Base-by-base conservation (phyloP, 2,329 filamentous ascomycete genomes). In the Pyricularia pennisetigena region DNA sequence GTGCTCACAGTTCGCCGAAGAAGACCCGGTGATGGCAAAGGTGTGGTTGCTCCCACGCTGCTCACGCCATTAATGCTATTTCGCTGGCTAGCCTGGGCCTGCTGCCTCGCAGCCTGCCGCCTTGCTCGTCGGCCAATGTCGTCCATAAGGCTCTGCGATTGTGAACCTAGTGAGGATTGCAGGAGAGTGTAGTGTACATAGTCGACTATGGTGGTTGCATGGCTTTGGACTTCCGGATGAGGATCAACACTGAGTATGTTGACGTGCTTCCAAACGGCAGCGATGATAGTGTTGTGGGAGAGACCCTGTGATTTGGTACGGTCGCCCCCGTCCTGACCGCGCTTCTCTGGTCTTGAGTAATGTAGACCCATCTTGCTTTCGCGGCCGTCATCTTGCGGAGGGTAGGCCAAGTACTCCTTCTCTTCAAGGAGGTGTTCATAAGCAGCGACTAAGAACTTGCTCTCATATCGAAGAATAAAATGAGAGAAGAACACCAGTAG, bases 261-360 rank as follows among this genome's bases (percentile, higher is more conserved):
- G 62, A 96, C 85, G 74, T 97, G 92, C 76, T 97, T 95, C 95
- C 95, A 99, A 70, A 96, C 90, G 0, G 94, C 91, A 32, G 94
- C 90, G 76, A 96, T 97, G 23, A 97, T 91, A 0, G 93, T 97
- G 75, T 97, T 95, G 71, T 92, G 89, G 14, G 94, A 93, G 12
- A 92, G 78, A 0, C 87, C 85, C 63, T 87, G 84, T 2, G 85
- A 82, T 2, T 81, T 75, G 29, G 82, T 79, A 74, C 86, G 86
- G 76, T 88, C 85, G 5, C 80, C 83, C 3, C 86, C 87, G 70
- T 89, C 85, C 16, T 78, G 74, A 73, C 86, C 83, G 68, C 85
- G 82, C 70, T 86, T 82, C 49, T 84, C 84, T 2, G 80, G 81
- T 26, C 85, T 80, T 62, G 83, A 82, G 73, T 88, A 89, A 73